These are phyloP conservation scores for Cryphonectria carpinicola DNA, from an alignment of 2,329 filamentous ascomycete species.

Conservation along the genomic window DNA sequence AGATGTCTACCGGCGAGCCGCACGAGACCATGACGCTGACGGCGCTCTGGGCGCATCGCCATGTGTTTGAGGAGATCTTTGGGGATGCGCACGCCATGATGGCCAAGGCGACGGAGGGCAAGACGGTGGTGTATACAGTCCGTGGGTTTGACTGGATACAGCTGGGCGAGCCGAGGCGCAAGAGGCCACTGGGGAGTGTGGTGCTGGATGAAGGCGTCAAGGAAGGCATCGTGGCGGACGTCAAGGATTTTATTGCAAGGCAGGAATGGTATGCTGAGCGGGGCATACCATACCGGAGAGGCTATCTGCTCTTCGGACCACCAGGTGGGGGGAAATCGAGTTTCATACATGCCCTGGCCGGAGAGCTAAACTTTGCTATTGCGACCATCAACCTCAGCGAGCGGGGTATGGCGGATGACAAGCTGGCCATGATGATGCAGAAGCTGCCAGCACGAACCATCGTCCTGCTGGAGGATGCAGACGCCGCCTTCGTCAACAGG, in stretches of 20 bases:
- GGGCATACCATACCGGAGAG: conserved; percentile 90
- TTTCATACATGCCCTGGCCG: conserved; percentile 93
- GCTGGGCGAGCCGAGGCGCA: conserved; percentile 82
- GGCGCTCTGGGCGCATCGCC: conserved; percentile 84
- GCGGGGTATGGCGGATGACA: conserved; percentile 85
- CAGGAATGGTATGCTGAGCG: conserved; percentile 90
- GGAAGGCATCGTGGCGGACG: conserved; percentile 77
- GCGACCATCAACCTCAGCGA: conserved; percentile 92
- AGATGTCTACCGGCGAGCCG: conserved; percentile 81
- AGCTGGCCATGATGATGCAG: conserved; percentile 82
- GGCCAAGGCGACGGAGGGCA: conserved; percentile 80
- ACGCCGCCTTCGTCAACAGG: conserved; percentile 86
- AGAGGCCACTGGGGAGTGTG: conserved; percentile 86
- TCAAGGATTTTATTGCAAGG: conserved; percentile 78
- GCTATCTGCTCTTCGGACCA: conserved; percentile 86
- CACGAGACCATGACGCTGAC: conserved; percentile 95
- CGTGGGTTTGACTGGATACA: conserved; percentile 83
- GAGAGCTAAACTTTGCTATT: conserved; percentile 89
- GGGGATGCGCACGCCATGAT: conserved; percentile 83
- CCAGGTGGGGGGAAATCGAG: conserved; percentile 93
- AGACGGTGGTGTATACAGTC: conserved; percentile 88
- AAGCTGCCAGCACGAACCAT: conserved; percentile 83
- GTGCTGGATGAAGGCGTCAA: conserved; percentile 83
- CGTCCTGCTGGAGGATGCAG: conserved; percentile 85
- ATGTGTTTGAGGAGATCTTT: conserved; percentile 90